Percentiles rank a stretch among this genome's conserved stretches.
phyloP scores from a whole-genome alignment of 2,329 filamentous ascomycete genomes.

The Calonectria henricotiae region DNA sequence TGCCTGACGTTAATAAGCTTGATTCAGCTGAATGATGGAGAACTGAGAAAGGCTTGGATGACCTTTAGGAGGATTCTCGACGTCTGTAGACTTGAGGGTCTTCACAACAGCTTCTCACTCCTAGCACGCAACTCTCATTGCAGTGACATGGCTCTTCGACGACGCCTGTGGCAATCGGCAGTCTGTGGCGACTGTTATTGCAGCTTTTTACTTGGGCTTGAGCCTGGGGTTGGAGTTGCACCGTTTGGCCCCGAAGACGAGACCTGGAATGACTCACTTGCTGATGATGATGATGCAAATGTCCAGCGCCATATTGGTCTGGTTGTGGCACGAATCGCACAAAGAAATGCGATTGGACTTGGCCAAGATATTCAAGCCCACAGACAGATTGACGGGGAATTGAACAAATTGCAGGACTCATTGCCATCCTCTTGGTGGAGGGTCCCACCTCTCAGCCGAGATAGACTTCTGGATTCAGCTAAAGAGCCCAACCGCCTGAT shows the following conservation, averaged over 20 bases:
- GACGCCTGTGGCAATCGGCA: conserved; percentile 39
- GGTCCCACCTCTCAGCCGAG: conserved; percentile 30
- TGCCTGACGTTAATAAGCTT: conserved; percentile 34
- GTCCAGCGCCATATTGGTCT: conserved; percentile 37
- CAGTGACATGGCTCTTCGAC: conserved; percentile 21
- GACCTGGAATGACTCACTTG: conserved; percentile 32
- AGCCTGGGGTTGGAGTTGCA: conserved; percentile 32
- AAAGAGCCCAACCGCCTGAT: conserved; percentile 34
- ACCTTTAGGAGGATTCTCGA: conserved; percentile 37
- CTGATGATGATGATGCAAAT: conserved; percentile 32
- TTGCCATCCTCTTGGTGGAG: conserved; percentile 40
- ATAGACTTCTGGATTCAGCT: conserved; percentile 32
- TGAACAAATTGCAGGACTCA: conserved; percentile 29
- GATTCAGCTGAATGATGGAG: conserved; percentile 36
- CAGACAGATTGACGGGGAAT: conserved; percentile 25
- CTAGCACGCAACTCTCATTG: conserved; percentile 26
- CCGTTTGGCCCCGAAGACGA: conserved; percentile 35
- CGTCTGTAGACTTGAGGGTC: conserved; percentile 28
- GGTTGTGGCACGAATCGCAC: conserved; percentile 35
- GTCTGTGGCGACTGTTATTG: conserved; percentile 40
- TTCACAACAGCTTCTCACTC: conserved; percentile 38
- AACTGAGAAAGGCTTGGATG: conserved; percentile 37
- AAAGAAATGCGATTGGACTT: conserved; percentile 36
- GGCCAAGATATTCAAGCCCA: conserved; percentile 21
- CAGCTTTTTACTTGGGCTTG: conserved; percentile 39